These are phyloP conservation scores for Bipolaris victoriae DNA, from an alignment of 2,329 filamentous ascomycete genomes.

Conservation along the genomic window DNA sequence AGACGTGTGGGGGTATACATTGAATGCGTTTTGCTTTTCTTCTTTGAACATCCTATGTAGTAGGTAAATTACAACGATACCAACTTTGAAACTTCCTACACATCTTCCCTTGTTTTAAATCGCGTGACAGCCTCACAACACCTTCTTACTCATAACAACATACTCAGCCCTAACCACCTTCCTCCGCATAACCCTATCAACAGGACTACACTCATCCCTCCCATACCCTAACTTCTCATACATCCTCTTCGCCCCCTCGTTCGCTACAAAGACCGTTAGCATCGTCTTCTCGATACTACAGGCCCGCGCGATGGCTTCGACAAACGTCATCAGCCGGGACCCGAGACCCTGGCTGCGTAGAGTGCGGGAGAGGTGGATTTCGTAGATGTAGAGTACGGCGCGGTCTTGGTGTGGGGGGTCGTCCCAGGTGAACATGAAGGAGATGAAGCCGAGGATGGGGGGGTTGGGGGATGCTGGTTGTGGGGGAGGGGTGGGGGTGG, in stretches of 20 bases:
- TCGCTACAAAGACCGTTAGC: conserved; percentile 74
- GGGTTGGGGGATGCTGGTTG: neutral
- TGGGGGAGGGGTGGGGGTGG: neutral
- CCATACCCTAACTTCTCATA: conserved; percentile 66
- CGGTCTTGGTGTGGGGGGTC: conserved; percentile 50
- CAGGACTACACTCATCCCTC: conserved; percentile 61
- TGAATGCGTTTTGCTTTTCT: neutral
- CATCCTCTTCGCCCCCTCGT: conserved; percentile 63
- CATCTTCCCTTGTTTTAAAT: too few relatives aligned
- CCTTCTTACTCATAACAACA: conserved; percentile 29
- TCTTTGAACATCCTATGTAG: neutral
- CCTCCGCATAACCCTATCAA: conserved; percentile 46
- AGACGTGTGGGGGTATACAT: neutral
- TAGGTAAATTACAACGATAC: too few relatives aligned
- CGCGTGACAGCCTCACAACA: too few relatives aligned
- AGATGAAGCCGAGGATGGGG: conserved; percentile 56
- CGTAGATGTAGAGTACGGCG: conserved; percentile 79
- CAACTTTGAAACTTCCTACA: too few relatives aligned
- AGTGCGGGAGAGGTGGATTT: conserved; percentile 69
- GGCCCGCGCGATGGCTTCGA: conserved; percentile 60
- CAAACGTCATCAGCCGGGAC: conserved; percentile 62
- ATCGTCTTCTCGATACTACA: conserved; percentile 70
- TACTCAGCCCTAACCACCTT: conserved; percentile 34
- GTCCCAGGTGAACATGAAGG: conserved; percentile 71
- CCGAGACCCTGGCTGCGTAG: conserved; percentile 69